Percentiles rank a stretch among this genome's conserved stretches.
phyloP scores from a whole-genome alignment of 805 yeast genomes.

The Komagataella ulmi region DNA sequence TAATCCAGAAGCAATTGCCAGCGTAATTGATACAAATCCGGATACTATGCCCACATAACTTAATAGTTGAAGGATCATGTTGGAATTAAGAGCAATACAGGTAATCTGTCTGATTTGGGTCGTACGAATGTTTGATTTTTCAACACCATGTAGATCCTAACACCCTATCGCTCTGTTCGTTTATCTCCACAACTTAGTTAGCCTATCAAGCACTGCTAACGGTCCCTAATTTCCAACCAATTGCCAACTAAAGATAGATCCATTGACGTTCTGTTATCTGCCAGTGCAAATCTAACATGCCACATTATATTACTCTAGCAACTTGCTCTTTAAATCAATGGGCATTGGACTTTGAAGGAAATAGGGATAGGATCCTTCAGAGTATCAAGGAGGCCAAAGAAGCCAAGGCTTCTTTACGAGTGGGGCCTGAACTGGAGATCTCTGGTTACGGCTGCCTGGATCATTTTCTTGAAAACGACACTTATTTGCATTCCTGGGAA shows the following conservation, averaged over 20 bases:
- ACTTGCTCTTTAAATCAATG: conserved; percentile 96
- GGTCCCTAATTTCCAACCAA: background rate
- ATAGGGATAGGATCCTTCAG: conserved; percentile 78
- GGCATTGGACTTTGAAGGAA: conserved; percentile 98
- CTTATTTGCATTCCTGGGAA: conserved; percentile 89
- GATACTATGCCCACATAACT: conserved; percentile 46
- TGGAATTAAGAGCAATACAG: background rate
- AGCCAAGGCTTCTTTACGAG: conserved; percentile 68
- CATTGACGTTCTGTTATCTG: background rate
- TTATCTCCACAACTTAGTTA: background rate
- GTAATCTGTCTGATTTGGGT: background rate
- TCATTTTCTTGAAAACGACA: conserved; percentile 84
- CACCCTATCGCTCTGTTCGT: background rate
- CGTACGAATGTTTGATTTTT: background rate
- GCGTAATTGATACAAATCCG: conserved; percentile 49
- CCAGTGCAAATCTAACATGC: conserved; percentile 33
- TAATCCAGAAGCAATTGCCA: conserved; percentile 73
- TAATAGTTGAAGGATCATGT: conserved; percentile 44
- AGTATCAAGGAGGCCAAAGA: conserved; percentile 69
- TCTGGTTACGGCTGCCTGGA: conserved; percentile 94
- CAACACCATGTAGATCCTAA: background rate
- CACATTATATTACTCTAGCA: conserved; percentile 77
- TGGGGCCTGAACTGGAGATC: conserved; percentile 94
- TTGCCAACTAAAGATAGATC: background rate
- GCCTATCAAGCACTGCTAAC: background rate